These are phyloP conservation scores for Pugionium dolabratum DNA, from an alignment of 345 rosid genomes.

Conservation along the genomic window DNA sequence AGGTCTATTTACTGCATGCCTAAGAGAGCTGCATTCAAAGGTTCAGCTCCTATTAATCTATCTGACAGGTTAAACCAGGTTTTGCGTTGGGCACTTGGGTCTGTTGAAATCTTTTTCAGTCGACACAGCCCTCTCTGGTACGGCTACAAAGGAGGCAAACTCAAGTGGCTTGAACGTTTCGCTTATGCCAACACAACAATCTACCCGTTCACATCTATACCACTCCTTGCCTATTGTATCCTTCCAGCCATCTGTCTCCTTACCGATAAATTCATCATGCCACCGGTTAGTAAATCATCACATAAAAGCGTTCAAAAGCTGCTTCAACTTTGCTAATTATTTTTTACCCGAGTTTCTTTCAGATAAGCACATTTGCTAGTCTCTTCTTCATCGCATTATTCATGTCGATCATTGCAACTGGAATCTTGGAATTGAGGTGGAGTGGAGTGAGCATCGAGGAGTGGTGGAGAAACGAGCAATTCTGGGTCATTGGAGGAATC, in stretches of 20 bases:
- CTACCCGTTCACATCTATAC: slow-evolving; percentile 92
- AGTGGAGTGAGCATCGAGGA: slow-evolving; percentile 98
- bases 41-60: slow-evolving; percentile 94
- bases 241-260: slow-evolving; percentile 95
- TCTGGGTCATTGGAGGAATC: slow-evolving; percentile 96
- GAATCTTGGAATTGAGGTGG: slow-evolving; percentile 91
- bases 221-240: slow-evolving; percentile 87
- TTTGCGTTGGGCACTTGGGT: slow-evolving; percentile 97
- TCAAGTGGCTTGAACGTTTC: slow-evolving; percentile 91
- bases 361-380: slow-evolving; percentile 96
- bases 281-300: slow-evolving; percentile 55
- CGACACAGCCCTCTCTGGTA: slow-evolving; percentile 88
- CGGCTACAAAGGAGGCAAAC: slow-evolving; percentile 90
- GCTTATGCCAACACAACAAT: slow-evolving; percentile 90
- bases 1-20: slow-evolving; percentile 99
- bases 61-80: slow-evolving; percentile 97
- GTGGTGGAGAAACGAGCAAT: slow-evolving; percentile 99
- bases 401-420: slow-evolving; percentile 74
- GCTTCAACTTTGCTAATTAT: slow-evolving; percentile 8
- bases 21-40: slow-evolving; percentile 81
- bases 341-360: slow-evolving; percentile 15
- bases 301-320: neutral
- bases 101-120: slow-evolving; percentile 98
- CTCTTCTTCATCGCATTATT: slow-evolving; percentile 86
- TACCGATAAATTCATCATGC: slow-evolving; percentile 97